Conservation (phyloP, 2,329 filamentous ascomycete genomes). For the Penicillium janthinellum region DNA sequence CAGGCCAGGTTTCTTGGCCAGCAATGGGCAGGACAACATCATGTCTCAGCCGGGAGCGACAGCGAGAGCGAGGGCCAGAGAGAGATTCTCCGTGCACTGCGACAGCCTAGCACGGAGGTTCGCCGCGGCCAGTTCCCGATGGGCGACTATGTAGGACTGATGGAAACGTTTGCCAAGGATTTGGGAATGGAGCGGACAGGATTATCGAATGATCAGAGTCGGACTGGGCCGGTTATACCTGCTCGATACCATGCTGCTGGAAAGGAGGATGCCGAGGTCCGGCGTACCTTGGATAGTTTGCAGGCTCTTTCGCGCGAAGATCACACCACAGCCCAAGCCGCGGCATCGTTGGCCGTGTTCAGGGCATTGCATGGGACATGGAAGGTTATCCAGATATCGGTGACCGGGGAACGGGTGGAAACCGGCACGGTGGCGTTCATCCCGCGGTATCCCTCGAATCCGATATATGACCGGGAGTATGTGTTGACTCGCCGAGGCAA, state of each 20-base stretch:
- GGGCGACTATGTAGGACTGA: conserved; percentile 76
- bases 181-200: conserved; percentile 55
- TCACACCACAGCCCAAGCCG: conserved; percentile 51
- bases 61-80: conserved; percentile 17
- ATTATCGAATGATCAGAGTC: conserved; percentile 36
- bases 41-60: conserved; percentile 25
- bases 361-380: conserved; percentile 70
- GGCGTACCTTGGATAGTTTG: conserved; percentile 55
- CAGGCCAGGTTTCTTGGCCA: conserved; percentile 70
- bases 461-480: conserved; percentile 39
- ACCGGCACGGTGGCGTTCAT: conserved; percentile 66
- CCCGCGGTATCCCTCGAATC: conserved; percentile 59
- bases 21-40: conserved; percentile 53
- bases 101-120: conserved; percentile 16
- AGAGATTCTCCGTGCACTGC: conserved; percentile 27
- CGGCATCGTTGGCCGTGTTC: conserved; percentile 68
- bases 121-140: conserved; percentile 72
- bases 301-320: conserved; percentile 34
- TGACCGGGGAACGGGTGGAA: conserved; percentile 52
- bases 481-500: conserved; percentile 23
- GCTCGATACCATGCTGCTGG: conserved; percentile 50
- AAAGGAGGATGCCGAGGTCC: conserved; percentile 32
- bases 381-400: conserved; percentile 55
- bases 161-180: conserved; percentile 68
- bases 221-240: conserved; percentile 53